Conservation (phyloP, 2,329 filamentous ascomycete species). For the Metarhizium guizhouense region DNA sequence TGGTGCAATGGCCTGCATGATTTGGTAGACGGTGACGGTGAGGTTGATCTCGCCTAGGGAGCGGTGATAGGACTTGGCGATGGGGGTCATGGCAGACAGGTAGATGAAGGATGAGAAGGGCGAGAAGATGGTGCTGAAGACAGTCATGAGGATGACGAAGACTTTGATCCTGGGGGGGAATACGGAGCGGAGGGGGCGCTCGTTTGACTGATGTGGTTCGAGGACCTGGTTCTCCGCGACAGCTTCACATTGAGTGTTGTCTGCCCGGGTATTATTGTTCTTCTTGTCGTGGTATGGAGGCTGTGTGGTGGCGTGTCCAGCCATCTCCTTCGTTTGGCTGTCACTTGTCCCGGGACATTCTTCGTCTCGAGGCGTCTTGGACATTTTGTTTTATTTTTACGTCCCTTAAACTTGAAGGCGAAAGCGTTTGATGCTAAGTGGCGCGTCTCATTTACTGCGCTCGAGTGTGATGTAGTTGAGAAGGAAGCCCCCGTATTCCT, state of each 20-base stretch:
- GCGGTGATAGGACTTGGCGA: slow-evolving; percentile 29
- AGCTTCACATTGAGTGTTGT: neutral
- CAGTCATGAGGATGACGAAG: slow-evolving; percentile 18
- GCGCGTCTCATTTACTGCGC: neutral
- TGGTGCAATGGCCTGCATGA: slow-evolving; percentile 44
- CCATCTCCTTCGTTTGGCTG: neutral
- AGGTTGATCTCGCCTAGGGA: slow-evolving; percentile 27
- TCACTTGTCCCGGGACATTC: neutral
- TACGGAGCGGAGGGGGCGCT: slow-evolving; percentile 12
- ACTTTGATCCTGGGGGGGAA: slow-evolving; percentile 16
- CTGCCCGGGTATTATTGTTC: neutral
- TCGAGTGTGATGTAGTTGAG: too few species aligned
- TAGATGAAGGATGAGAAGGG: slow-evolving; percentile 29
- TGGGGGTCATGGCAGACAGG: slow-evolving; percentile 33
- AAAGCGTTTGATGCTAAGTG: neutral
- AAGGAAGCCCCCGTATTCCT: too few species aligned
- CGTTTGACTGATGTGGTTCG: neutral
- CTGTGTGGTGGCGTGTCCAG: neutral
- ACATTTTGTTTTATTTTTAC: neutral
- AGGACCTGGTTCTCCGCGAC: neutral
- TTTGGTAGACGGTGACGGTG: slow-evolving; percentile 33
- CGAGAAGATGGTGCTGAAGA: slow-evolving; percentile 20
- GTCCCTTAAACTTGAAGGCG: too few species aligned
- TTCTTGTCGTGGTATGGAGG: neutral
- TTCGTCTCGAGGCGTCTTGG: neutral